Evolutionary conservation across 2,329 filamentous ascomycete genomes (phyloP).

Genomic region (Ceratocystis colombiana): DNA sequence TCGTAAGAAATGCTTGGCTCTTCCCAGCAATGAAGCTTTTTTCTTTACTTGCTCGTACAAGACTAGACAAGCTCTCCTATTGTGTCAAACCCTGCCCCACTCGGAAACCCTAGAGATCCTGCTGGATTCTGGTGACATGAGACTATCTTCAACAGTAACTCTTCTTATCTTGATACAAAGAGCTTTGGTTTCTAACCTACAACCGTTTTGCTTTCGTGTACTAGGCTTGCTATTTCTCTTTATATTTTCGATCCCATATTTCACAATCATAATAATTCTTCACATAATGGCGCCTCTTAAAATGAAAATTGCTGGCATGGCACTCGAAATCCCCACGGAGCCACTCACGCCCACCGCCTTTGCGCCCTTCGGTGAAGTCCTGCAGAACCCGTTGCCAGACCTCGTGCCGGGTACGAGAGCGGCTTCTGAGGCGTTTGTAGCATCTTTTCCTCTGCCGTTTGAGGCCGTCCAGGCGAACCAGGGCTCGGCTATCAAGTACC

Average conservation of each 20-base stretch:
- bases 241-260: background rate
- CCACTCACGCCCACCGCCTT: constrained; percentile 63
- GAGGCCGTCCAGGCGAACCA: constrained; percentile 63
- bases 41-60: no score
- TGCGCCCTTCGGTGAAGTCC: constrained; percentile 69
- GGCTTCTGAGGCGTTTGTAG: constrained; percentile 13
- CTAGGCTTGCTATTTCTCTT: background rate
- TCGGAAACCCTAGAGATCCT: background rate
- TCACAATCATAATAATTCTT: background rate
- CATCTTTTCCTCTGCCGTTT: constrained; percentile 32
- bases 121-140: background rate
- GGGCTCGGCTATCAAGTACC: constrained; percentile 77
- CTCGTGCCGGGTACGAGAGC: constrained; percentile 30
- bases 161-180: no score
- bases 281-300: constrained; percentile 10
- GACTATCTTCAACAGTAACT: no score
- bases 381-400: constrained; percentile 58
- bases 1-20: no score
- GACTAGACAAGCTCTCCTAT: background rate
- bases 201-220: background rate
- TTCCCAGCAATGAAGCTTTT: no score
- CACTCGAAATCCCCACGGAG: constrained; percentile 41
- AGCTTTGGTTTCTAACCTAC: no score
- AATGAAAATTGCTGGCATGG: constrained; percentile 9
- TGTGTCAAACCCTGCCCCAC: background rate